These are phyloP conservation scores for Dictyostelium brefeldianum DNA, from an alignment of 78 protist species.

Conservation along the genomic window DNA sequence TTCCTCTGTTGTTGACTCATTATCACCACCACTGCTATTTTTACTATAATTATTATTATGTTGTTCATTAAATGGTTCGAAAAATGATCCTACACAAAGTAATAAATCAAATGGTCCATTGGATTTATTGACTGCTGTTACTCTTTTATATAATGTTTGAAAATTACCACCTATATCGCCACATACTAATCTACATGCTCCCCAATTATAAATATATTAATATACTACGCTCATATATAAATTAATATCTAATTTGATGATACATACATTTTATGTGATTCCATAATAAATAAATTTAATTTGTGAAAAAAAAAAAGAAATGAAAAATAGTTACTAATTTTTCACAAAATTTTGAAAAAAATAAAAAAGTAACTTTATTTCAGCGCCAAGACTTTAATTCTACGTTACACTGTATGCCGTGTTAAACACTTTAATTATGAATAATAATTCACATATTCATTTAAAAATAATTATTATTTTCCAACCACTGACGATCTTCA, in stretches of 20 bases:
- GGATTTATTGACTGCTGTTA: constrained; percentile 43
- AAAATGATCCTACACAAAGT: constrained; percentile 82
- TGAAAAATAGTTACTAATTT: no score
- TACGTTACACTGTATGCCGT: no score
- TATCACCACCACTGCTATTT: neutral
- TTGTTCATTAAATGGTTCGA: constrained; percentile 40
- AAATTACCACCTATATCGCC: constrained; percentile 82
- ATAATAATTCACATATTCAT: no score
- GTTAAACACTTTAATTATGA: no score
- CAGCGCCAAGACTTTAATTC: no score
- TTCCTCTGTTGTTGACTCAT: neutral
- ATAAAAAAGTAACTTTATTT: neutral
- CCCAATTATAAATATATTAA: no score
- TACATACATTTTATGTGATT: constrained; percentile 10
- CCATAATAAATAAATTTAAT: neutral
- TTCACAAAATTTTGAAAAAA: neutral
- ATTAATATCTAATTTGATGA: neutral
- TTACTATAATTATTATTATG: neutral
- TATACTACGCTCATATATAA: no score
- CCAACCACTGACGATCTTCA: no score
- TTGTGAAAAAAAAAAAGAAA: neutral
- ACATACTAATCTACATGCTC: constrained; percentile 71
- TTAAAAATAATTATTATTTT: no score
- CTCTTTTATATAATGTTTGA: constrained; percentile 35
- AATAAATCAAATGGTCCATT: constrained; percentile 65